Percentiles rank a stretch among this genome's conserved stretches.
Evolutionary conservation across 768 basidiomycete genomes (phyloP).

Genomic region (Nidularia sp.): DNA sequence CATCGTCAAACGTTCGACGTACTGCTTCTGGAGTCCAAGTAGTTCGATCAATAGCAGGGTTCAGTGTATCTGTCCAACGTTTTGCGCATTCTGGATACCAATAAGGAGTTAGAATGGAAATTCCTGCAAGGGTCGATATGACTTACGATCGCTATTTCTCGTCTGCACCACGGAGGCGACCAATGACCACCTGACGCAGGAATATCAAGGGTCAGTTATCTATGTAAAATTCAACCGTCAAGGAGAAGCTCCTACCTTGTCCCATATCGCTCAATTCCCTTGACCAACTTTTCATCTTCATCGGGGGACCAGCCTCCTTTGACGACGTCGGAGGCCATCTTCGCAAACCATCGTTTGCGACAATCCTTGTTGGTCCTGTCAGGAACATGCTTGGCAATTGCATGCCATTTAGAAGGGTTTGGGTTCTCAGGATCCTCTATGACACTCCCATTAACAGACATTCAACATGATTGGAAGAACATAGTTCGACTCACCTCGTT

Average conservation of each 20-base stretch:
- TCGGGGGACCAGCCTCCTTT: slow-evolving; percentile 62
- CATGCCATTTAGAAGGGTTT: slow-evolving; percentile 60
- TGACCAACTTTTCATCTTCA: slow-evolving; percentile 53
- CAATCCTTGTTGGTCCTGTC: slow-evolving; percentile 64
- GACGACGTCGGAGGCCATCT: slow-evolving; percentile 59
- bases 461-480: neutral
- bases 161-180: slow-evolving; percentile 56
- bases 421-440: slow-evolving; percentile 53
- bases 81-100: slow-evolving; percentile 48
- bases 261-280: slow-evolving; percentile 53
- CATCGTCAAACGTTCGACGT: slow-evolving; percentile 8
- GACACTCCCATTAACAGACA: slow-evolving; percentile 6
- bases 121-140: neutral
- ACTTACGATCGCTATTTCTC: slow-evolving; percentile 57
- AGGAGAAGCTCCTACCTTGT: slow-evolving; percentile 34
- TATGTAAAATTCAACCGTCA: too few species aligned
- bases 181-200: slow-evolving; percentile 42
- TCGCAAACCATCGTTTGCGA: slow-evolving; percentile 60
- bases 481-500: slow-evolving; percentile 30
- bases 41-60: slow-evolving; percentile 56
- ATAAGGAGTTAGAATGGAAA: slow-evolving; percentile 10
- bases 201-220: slow-evolving; percentile 5
- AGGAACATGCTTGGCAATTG: slow-evolving; percentile 58
- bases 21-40: slow-evolving; percentile 56
- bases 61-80: slow-evolving; percentile 59